Evolutionary conservation across 768 basidiomycete species (phyloP), one percentile per base, ranked within the genome.

Genomic region (Holtermannia corniformis): DNA sequence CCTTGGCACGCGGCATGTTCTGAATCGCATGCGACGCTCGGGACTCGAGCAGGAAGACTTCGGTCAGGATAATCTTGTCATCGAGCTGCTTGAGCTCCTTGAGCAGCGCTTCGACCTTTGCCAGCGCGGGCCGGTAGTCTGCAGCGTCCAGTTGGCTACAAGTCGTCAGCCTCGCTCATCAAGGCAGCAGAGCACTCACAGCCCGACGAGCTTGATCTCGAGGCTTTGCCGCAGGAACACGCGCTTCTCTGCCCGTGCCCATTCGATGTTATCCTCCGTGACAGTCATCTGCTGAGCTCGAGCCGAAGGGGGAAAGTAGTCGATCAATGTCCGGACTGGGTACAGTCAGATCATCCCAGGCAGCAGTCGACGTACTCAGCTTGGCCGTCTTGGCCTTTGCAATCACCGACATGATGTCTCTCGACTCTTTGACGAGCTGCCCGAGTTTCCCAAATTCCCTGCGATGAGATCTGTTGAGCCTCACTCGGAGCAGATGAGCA

Each of bases 371-470:
- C 83, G 61, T 57, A 90, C 90, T 93, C 58, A 96, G 81, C 75
- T 93, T 93, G 2, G 91, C 91, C 0, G 93, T 95, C 74, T 96
- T 95, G 1, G 91, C 92, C 73, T 96, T 96, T 14, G 92, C 92
- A 0, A 89, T 87, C n/a, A 85, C 85, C 0, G 87, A 83, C 80
- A 93, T 87, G 76, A 92, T 90, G 0, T 81, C 78, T 46, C 90
- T 77, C 0, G 87, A 89, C 23, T 84, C 77, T 0, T 82, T 85
- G 51, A 95, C 87, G 32, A 93, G 83, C 50, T 89, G 81, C 10
- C 90, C 87, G 2, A 97, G 78, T 16, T 86, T 86, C 56, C 82
- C 72, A 19, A 87, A 83, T 75, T 96, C 86, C 64, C 90, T 95
- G 59, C 20, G 21, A 49, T 24, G 23, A 40, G 16, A 12, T 19